Conservation (phyloP, 345 rosid genomes). For the Durio zibethinus region DNA sequence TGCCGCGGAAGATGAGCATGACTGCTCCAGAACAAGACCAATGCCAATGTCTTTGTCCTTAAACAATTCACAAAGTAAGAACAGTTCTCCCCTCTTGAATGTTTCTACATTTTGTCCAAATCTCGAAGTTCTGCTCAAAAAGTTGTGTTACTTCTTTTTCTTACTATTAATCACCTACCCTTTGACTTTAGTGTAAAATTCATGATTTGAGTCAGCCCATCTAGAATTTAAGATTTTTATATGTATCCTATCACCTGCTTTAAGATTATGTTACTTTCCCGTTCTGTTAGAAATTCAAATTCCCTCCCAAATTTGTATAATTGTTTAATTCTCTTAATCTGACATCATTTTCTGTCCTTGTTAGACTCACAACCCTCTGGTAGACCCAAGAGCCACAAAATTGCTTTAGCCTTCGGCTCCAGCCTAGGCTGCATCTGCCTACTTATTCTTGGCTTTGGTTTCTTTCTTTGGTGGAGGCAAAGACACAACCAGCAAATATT, state of each 20-base stretch:
- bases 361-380: constrained; percentile 49
- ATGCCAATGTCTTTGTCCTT: constrained; percentile 40
- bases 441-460: constrained; percentile 57
- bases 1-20: constrained; percentile 48
- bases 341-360: constrained; percentile 14
- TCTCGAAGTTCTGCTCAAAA: background rate
- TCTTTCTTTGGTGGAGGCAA: constrained; percentile 77
- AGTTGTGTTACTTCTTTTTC: background rate
- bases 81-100: constrained; percentile 14
- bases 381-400: constrained; percentile 47
- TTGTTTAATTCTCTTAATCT: constrained; percentile 11
- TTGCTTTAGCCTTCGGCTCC: constrained; percentile 69
- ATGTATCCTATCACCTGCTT: background rate
- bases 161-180: constrained; percentile 1
- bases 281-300: background rate
- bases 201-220: background rate
- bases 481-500: constrained; percentile 79
- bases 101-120: constrained; percentile 12
- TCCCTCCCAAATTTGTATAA: background rate
- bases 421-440: constrained; percentile 63
- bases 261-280: background rate
- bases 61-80: constrained; percentile 55
- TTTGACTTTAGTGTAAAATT: constrained; percentile 1
- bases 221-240: background rate
- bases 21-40: constrained; percentile 59